phyloP scores from a whole-genome alignment of 2,329 filamentous ascomycete genomes.

The Fusarium albosuccineum region DNA sequence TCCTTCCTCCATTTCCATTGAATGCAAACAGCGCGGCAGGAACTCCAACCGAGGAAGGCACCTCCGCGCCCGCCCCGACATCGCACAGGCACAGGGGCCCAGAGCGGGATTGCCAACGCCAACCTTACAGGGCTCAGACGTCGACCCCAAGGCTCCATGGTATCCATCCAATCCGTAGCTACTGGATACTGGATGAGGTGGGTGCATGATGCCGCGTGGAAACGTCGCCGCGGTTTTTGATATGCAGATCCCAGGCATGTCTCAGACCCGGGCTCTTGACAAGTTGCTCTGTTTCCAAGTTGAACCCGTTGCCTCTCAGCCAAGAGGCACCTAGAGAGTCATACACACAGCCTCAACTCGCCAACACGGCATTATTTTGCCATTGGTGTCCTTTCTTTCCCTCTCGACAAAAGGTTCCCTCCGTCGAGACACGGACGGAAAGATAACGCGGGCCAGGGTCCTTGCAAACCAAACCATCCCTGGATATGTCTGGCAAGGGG shows the following conservation, averaged over 20 bases:
- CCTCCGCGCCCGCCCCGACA: constrained; percentile 15
- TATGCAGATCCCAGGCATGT: no score
- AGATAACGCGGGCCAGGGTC: constrained; percentile 32
- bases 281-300: no score
- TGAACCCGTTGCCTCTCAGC: no score
- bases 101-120: neutral
- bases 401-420: constrained; percentile 20
- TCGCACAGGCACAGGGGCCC: constrained; percentile 13
- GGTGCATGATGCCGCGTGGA: constrained; percentile 3
- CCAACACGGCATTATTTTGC: neutral
- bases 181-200: neutral
- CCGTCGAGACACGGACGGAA: constrained; percentile 32
- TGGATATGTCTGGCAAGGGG: neutral
- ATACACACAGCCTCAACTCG: no score
- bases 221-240: no score
- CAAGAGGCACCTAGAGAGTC: no score
- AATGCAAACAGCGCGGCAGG: constrained; percentile 6
- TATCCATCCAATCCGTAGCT: neutral
- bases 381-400: constrained; percentile 23
- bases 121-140: constrained; percentile 26
- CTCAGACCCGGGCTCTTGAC: no score
- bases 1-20: constrained; percentile 13
- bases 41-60: constrained; percentile 25
- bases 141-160: constrained; percentile 6
- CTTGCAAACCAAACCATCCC: constrained; percentile 9